Conservation (phyloP, 2,329 filamentous ascomycete genomes). For the Colletotrichum australisinense region DNA sequence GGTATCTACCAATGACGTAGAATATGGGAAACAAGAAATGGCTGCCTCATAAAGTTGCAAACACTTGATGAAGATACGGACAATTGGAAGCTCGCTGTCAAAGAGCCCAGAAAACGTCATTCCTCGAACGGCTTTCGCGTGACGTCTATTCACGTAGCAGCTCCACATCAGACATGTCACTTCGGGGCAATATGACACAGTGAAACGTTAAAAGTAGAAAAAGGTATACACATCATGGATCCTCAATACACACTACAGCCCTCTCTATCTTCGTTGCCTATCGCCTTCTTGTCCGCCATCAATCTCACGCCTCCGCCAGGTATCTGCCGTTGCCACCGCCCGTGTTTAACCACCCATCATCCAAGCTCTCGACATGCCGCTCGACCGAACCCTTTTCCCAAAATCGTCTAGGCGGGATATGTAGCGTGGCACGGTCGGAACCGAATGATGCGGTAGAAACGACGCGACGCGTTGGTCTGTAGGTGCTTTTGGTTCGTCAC, state of each 20-base stretch:
- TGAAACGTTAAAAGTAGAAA: background rate
- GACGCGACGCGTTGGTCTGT: slow-evolving; percentile 16
- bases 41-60: background rate
- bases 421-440: background rate
- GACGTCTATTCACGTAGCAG: background rate
- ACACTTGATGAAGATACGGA: slow-evolving; percentile 11
- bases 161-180: background rate
- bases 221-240: slow-evolving; percentile 33
- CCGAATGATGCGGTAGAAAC: background rate
- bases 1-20: slow-evolving; percentile 62
- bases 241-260: slow-evolving; percentile 32
- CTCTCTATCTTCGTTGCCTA: slow-evolving; percentile 33
- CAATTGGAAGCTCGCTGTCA: background rate
- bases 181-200: background rate
- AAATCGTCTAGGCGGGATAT: slow-evolving; percentile 13
- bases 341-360: slow-evolving; percentile 4
- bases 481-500: slow-evolving; percentile 33
- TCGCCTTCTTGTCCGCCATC: background rate
- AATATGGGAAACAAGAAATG: background rate
- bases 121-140: no score
- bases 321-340: slow-evolving; percentile 7
- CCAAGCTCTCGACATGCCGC: slow-evolving; percentile 25
- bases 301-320: slow-evolving; percentile 15
- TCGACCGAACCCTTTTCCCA: slow-evolving; percentile 14
- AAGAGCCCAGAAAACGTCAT: no score